Percentiles rank a stretch among this genome's conserved stretches.
phyloP scores from a whole-genome alignment of 257 asterid species.

The Plantago major region DNA sequence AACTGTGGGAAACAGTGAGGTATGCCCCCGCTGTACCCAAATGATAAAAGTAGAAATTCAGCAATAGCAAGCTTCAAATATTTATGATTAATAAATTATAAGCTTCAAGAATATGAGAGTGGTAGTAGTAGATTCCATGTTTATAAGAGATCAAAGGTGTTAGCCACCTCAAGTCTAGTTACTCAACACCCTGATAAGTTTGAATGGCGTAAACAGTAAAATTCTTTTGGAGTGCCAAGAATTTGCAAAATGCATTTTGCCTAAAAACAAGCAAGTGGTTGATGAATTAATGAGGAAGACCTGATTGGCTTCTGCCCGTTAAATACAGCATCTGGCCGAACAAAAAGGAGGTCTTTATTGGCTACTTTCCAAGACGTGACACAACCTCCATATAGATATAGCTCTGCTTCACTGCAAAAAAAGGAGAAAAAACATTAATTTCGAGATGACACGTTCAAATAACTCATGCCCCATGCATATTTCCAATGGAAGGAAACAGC shows the following conservation, averaged over 20 bases:
- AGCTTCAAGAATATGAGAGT: constrained; percentile 1
- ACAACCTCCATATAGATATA: constrained; percentile 92
- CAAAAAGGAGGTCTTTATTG: constrained; percentile 81
- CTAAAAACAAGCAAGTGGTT: not conserved
- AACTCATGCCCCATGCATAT: constrained; percentile 9
- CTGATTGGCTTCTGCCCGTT: constrained; percentile 96
- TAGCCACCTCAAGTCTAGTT: too few species aligned
- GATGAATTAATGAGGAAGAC: constrained; percentile 26
- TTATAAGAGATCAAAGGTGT: too few species aligned
- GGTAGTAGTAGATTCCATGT: not conserved
- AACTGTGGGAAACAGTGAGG: constrained; percentile 99
- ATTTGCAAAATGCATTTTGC: too few species aligned
- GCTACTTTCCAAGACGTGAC: constrained; percentile 96
- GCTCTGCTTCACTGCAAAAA: constrained; percentile 80
- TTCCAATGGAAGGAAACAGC: constrained; percentile 4
- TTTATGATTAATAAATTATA: not conserved
- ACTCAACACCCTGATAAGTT: too few species aligned
- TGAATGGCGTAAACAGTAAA: too few species aligned
- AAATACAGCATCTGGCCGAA: constrained; percentile 97
- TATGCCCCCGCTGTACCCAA: constrained; percentile 77
- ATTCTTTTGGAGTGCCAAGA: too few species aligned
- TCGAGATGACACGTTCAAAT: not conserved
- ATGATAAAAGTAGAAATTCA: constrained; percentile 20
- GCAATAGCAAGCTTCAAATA: constrained; percentile 16
- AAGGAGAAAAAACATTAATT: constrained; percentile 7